These are phyloP conservation scores for Echinochloa phyllopogon DNA, from an alignment of 176 grass and related monocot genomes.

Conservation along the genomic window DNA sequence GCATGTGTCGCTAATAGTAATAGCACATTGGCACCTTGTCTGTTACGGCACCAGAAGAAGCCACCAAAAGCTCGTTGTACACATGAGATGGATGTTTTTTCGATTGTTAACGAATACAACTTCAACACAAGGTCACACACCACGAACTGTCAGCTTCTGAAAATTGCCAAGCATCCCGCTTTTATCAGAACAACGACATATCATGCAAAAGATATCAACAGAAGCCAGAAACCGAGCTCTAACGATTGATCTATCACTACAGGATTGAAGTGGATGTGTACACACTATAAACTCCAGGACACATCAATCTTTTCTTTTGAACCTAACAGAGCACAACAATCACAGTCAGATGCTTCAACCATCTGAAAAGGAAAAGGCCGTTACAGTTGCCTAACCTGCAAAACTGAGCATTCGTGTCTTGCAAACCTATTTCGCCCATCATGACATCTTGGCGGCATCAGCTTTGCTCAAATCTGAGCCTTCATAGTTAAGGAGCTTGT, in stretches of 20 bases:
- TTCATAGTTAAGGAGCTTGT: conserved; percentile 47
- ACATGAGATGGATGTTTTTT: neutral
- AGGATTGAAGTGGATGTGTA: neutral
- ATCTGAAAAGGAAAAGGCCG: neutral
- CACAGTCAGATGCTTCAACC: conserved; percentile 3
- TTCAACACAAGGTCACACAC: neutral
- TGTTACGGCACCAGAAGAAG: neutral
- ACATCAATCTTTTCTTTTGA: neutral
- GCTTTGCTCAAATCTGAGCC: neutral
- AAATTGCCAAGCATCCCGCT: neutral
- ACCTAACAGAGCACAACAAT: neutral
- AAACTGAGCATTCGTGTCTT: neutral
- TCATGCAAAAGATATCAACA: neutral
- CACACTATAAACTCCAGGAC: neutral
- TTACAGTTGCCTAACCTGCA: conserved; percentile 37
- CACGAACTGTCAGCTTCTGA: neutral
- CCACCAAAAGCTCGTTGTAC: neutral
- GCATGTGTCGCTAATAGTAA: neutral
- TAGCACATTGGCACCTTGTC: neutral
- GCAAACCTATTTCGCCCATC: conserved; percentile 6
- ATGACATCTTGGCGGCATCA: conserved; percentile 46
- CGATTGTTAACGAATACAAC: neutral
- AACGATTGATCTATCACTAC: neutral
- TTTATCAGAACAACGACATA: neutral
- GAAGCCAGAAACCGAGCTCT: neutral